Base-by-base conservation (phyloP, 441 rosid species). In the Erodium texanum region DNA sequence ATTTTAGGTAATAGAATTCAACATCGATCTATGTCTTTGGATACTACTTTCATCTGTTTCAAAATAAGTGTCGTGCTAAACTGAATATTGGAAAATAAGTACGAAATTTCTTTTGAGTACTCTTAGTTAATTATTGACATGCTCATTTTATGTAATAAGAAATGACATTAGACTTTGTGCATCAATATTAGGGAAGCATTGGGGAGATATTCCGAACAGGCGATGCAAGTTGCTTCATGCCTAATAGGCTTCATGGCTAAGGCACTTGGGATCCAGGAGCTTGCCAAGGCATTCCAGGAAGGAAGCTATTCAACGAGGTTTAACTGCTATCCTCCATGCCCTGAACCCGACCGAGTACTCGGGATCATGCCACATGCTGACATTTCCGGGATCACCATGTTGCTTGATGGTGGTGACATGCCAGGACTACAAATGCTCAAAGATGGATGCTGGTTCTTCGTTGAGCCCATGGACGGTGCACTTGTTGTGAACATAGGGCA, bases 371-470 rank as follows among this genome's bases (percentile, higher is more conserved):
- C 78, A 1, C 85, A 77, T 62, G 74, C 79, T 56, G 79, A 81
- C 70, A 38, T 59, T 54, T 62, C 68, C 0, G 84, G 75, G 43
- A 71, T 81, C 65, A 78, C 80, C 61, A 68, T 76, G 43, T 64
- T 78, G 75, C 70, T 76, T 20, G 82, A 78, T 9, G 65, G 72
- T 12, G 76, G 77, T 11, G 62, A 70, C 43, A 29, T 16, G 27
- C 77, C 78, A 15, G 86, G 82, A 23, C 68, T 78, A 56, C 84
- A 78, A 78, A 68, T 74, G 71, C 73, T 76, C 0, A 78, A 75
- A 63, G 84, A 76, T 56, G 76, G 71, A 5, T 27, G 59, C 11
- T 76, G 84, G 78, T 64, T 75, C 67, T 68, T 48, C 7, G 72
- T 73, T 67, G 38, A 64, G 5, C 81, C 84, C 0, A 24, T 73